A percentile compares a stretch with the other conserved stretches of the same genome.
Conservation (phyloP, 164 flowering plant genomes). For the Vitis amurensis region DNA sequence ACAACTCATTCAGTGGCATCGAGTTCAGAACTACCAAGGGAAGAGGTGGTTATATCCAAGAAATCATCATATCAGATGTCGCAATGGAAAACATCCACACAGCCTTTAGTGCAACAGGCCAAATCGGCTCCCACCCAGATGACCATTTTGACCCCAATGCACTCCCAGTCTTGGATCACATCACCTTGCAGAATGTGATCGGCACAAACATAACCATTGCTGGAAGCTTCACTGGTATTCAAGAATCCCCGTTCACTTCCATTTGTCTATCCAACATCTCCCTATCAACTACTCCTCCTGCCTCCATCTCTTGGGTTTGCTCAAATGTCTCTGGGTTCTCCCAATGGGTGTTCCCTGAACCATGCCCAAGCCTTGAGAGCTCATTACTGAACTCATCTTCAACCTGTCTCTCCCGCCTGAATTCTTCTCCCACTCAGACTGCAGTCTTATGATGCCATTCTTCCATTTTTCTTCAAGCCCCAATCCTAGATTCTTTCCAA, state of each 20-base stretch:
- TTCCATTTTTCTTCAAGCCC: slow-evolving; percentile 19
- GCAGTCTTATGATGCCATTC: slow-evolving; percentile 31
- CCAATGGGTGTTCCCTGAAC: slow-evolving; percentile 41
- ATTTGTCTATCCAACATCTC: slow-evolving; percentile 37
- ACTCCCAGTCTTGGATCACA: slow-evolving; percentile 27
- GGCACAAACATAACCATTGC: slow-evolving; percentile 35
- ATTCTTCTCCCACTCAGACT: slow-evolving; percentile 15
- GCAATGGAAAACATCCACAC: slow-evolving; percentile 23
- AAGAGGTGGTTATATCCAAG: slow-evolving; percentile 41
- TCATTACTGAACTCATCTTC: slow-evolving; percentile 23
- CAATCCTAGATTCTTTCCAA: slow-evolving; percentile 34
- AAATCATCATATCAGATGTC: slow-evolving; percentile 28
- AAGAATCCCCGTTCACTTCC: slow-evolving; percentile 41
- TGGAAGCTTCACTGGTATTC: slow-evolving; percentile 38
- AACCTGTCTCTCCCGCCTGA: slow-evolving; percentile 20
- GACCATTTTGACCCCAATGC: slow-evolving; percentile 39
- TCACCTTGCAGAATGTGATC: slow-evolving; percentile 31
- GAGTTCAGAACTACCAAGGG: slow-evolving; percentile 38
- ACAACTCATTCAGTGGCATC: slow-evolving; percentile 36
- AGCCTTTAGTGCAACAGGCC: slow-evolving; percentile 34
- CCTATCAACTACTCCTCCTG: slow-evolving; percentile 18
- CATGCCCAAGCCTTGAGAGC: slow-evolving; percentile 43
- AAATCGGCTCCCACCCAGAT: slow-evolving; percentile 38
- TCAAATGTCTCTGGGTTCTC: slow-evolving; percentile 45
- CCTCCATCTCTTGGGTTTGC: slow-evolving; percentile 35